These are phyloP conservation scores for Torulaspora franciscae DNA, from an alignment of 805 yeast genomes.

Conservation along the genomic window DNA sequence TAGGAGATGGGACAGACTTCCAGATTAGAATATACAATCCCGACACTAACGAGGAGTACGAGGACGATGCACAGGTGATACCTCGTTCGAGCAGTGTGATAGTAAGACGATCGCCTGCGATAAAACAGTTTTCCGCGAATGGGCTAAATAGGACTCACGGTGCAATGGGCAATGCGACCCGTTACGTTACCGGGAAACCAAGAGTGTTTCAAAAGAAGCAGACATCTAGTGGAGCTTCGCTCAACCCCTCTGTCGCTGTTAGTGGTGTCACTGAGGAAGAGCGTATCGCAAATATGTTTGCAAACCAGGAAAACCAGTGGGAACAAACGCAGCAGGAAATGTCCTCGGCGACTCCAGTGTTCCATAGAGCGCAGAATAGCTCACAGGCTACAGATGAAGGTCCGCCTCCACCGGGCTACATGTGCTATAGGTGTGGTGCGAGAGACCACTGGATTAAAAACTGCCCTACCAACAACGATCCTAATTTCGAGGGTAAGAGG, in stretches of 20 bases:
- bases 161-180: conserved; percentile 54
- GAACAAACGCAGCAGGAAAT: conserved; percentile 86
- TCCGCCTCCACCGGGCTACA: conserved; percentile 88
- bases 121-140: conserved; percentile 29
- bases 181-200: conserved; percentile 73
- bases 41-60: conserved; percentile 68
- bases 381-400: conserved; percentile 45
- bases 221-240: conserved; percentile 9
- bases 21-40: conserved; percentile 69
- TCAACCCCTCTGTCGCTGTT: conserved; percentile 30
- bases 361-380: conserved; percentile 37
- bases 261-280: conserved; percentile 72
- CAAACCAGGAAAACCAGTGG: conserved; percentile 93
- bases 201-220: conserved; percentile 39
- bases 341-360: conserved; percentile 78
- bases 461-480: conserved; percentile 92
- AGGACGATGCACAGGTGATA: conserved; percentile 85
- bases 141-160: conserved; percentile 34
- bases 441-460: conserved; percentile 94
- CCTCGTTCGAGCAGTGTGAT: conserved; percentile 83
- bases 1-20: conserved; percentile 81
- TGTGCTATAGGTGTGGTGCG: conserved; percentile 94
- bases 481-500: conserved; percentile 87
- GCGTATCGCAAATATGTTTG: conserved; percentile 83
- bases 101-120: conserved; percentile 74